phyloP scores from a whole-genome alignment of 129 eudicot genomes.

The Pseudognaphalium luteoalbum region DNA sequence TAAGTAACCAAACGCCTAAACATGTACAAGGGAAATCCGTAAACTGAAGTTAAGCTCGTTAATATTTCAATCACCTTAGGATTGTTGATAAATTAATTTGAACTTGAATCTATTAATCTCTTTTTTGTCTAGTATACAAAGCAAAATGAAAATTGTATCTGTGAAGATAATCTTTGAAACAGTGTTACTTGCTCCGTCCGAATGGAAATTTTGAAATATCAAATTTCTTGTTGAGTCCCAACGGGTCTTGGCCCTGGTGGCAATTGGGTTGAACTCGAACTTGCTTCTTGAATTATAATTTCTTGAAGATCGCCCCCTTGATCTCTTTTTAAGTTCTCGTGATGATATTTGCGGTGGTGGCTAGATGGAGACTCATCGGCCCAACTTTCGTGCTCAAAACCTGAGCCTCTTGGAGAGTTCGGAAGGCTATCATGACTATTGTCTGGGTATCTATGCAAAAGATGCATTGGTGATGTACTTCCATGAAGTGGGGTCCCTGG shows the following conservation, averaged over 20 bases:
- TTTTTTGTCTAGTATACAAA: too few species aligned
- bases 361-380: slow-evolving; percentile 31
- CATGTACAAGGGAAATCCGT: too few species aligned
- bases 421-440: slow-evolving; percentile 34
- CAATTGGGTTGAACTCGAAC: slow-evolving; percentile 16
- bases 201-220: slow-evolving; percentile 38
- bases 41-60: too few species aligned
- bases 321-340: too few species aligned
- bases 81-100: too few species aligned
- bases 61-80: too few species aligned
- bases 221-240: slow-evolving; percentile 34
- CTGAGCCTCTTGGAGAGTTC: slow-evolving; percentile 40
- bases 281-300: slow-evolving; percentile 22
- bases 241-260: slow-evolving; percentile 16
- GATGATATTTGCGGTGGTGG: not conserved
- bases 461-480: slow-evolving; percentile 49
- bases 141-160: too few species aligned
- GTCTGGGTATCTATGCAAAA: slow-evolving; percentile 42
- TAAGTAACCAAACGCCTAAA: not conserved
- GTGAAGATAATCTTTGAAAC: too few species aligned
- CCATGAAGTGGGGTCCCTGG: slow-evolving; percentile 53
- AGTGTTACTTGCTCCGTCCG: slow-evolving; percentile 10
- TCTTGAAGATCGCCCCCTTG: slow-evolving; percentile 11
- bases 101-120: too few species aligned
- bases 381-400: slow-evolving; percentile 39